Percentiles rank a stretch among this genome's conserved stretches.
Evolutionary conservation across 2,329 filamentous ascomycete species (phyloP).

Genomic region (Trichocomaceae sp.): DNA sequence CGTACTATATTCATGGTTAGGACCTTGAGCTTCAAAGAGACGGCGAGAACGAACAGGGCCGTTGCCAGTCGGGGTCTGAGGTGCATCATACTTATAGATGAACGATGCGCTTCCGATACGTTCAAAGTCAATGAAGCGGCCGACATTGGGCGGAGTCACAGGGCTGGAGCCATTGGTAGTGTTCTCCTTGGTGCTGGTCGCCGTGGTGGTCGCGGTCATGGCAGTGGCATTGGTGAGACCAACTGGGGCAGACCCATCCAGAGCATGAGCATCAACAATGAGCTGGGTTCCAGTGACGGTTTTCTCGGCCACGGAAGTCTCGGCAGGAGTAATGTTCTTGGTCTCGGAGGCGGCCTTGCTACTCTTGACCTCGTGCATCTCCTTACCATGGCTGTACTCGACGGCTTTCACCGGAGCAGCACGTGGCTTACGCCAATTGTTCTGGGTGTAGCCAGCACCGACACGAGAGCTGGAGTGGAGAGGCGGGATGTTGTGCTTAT

Average conservation of each 20-base stretch:
- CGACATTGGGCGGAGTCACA: neutral
- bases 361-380: conserved; percentile 5
- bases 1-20: conserved; percentile 13
- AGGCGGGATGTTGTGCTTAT: conserved; percentile 35
- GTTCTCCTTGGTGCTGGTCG: neutral
- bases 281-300: neutral
- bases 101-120: conserved; percentile 6
- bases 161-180: conserved; percentile 3
- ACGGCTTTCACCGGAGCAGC: neutral
- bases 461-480: conserved; percentile 17
- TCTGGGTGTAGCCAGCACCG: conserved; percentile 7
- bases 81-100: conserved; percentile 10
- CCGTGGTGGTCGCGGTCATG: conserved; percentile 6
- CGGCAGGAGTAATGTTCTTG: neutral
- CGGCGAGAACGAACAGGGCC: conserved; percentile 5
- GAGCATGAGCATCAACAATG: neutral
- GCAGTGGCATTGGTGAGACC: neutral
- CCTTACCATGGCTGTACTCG: neutral
- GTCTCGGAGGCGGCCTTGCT: conserved; percentile 3
- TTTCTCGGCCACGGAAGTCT: neutral
- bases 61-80: conserved; percentile 8
- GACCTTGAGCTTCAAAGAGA: conserved; percentile 7
- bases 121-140: conserved; percentile 6
- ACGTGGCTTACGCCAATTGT: conserved; percentile 13
- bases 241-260: neutral